phyloP scores from a whole-genome alignment of 2,329 filamentous ascomycete species.

The Arthrobotrys musiformis region DNA sequence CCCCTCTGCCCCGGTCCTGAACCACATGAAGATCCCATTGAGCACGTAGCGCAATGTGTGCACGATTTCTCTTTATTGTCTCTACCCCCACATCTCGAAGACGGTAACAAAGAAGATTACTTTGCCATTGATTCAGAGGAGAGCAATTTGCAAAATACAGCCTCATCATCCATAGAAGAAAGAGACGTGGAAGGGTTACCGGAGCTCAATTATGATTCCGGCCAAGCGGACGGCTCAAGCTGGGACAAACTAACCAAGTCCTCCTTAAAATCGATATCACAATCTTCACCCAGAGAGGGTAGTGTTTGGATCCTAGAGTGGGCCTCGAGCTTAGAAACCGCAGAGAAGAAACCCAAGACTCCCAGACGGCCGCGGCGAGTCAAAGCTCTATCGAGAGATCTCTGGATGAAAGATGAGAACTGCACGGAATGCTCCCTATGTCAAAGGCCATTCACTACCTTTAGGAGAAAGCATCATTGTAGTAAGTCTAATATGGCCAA shows the following conservation, averaged over 20 bases:
- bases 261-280: slow-evolving; percentile 1
- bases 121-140: not conserved
- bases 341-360: too few species aligned
- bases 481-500: too few species aligned
- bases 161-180: not conserved
- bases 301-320: too few species aligned
- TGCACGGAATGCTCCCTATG: too few species aligned
- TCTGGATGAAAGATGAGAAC: too few species aligned
- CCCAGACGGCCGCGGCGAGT: too few species aligned
- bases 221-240: not conserved
- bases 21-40: not conserved
- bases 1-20: not conserved
- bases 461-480: too few species aligned
- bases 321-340: too few species aligned
- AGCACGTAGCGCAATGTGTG: slow-evolving; percentile 6
- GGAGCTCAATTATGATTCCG: not conserved
- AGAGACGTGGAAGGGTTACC: slow-evolving; percentile 9
- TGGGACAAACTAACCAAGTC: slow-evolving; percentile 1
- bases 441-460: too few species aligned
- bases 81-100: not conserved
- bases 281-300: too few species aligned
- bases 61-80: slow-evolving; percentile 13
- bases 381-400: too few species aligned
- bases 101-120: not conserved
- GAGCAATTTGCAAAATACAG: not conserved